Base-by-base conservation (phyloP, 2,329 filamentous ascomycete genomes). In the Talaromyces atroroseus region DNA sequence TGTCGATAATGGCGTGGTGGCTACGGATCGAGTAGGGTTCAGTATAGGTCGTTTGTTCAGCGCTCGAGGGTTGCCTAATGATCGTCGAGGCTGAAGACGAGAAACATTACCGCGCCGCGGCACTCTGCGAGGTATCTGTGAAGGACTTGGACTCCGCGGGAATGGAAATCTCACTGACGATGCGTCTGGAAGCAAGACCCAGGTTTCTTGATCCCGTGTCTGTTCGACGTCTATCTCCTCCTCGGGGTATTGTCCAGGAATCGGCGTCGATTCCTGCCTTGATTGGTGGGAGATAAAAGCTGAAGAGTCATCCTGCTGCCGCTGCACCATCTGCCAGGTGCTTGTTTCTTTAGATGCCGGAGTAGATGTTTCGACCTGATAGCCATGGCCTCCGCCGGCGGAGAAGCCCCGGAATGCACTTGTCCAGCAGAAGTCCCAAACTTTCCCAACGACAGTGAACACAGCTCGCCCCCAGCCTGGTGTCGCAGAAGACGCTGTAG, bases 361-460 rank as follows among this genome's bases (percentile, higher is more conserved):
- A 66, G 51, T 68, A 58, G 24, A 77, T 68, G 62, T 89, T 74
- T 6, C 81, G 76, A 66, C 92, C 95, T 24, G 84, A 85, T 58
- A 58, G 45, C 34, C 24, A 12, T 78, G 79, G 8, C 92, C 92
- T 2, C 88, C 90, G 7, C 92, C 92, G 12, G 92, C 90, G 60
- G 92, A 86, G 70, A 96, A 96, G 0, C 92, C 92, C 54, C 82
- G 81, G 66, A 96, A 95, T 0, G 88, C 83, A 23, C 68, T 76
- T 3, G 76, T 71, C 69, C 78, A 89, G 75, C 92, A 96, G 65
- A 96, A 94, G 63, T 91, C 83, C 82, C 90, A 91, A 0, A 95
- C 84, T 65, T 87, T 92, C 18, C 89, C 74, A 2, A 78, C 74
- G 5, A 73, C 68, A 32, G 70, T 72, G 48, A 77, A 70, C 6